Conservation (phyloP, 75 land plant species). For the Cunninghamia lanceolata region DNA sequence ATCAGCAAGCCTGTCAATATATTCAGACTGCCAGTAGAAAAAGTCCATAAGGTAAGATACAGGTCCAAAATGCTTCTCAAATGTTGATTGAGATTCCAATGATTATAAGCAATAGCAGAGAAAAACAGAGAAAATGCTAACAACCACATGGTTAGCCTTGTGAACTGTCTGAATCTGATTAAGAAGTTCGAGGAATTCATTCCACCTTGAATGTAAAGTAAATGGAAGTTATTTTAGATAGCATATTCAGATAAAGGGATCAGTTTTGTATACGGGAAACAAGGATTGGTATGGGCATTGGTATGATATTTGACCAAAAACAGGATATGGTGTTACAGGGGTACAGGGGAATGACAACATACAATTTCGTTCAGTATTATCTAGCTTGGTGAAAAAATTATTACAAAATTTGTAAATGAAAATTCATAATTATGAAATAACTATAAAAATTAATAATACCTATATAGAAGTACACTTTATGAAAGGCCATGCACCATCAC, state of each 20-base stretch:
- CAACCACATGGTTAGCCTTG: background rate
- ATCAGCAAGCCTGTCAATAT: slow-evolving; percentile 69
- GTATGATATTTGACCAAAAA: no score
- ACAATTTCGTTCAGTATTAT: no score
- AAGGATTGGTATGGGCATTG: no score
- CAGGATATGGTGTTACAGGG: no score
- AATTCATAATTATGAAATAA: no score
- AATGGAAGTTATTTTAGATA: background rate
- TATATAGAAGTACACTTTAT: no score
- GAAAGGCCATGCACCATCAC: no score
- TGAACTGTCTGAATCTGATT: background rate
- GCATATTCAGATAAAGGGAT: background rate
- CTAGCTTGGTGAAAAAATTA: no score
- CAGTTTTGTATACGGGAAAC: no score
- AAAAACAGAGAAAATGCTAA: background rate
- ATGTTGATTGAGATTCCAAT: background rate
- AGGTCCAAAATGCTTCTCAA: background rate
- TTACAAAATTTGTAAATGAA: no score
- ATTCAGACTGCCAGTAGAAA: slow-evolving; percentile 52
- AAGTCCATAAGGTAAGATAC: background rate
- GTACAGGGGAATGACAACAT: no score
- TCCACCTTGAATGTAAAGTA: background rate
- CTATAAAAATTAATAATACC: no score
- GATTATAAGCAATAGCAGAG: background rate
- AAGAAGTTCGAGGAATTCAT: background rate